Evolutionary conservation across 2,329 filamentous ascomycete species (phyloP).

Genomic region (Neurospora crassa): DNA sequence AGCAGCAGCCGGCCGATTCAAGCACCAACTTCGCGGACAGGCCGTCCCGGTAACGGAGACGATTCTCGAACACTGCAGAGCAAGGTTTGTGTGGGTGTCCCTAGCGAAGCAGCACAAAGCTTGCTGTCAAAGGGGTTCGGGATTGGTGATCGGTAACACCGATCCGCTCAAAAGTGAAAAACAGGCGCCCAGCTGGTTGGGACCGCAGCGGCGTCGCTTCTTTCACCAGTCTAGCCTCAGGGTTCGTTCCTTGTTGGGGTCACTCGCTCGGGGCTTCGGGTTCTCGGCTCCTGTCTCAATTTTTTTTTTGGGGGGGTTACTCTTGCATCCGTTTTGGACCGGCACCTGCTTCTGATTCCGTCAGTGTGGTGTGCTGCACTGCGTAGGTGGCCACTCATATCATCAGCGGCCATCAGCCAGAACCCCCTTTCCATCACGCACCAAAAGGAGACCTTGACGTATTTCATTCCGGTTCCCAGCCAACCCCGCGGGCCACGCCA

Average conservation of each 20-base stretch:
- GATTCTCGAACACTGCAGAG: not conserved
- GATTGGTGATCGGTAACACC: constrained; percentile 4
- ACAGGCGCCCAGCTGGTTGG: constrained; percentile 9
- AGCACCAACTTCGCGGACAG: not conserved
- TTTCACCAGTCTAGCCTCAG: not conserved
- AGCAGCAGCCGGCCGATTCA: constrained; percentile 3
- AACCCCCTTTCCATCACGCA: not conserved
- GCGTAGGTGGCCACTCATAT: not conserved
- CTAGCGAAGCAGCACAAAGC: constrained; percentile 6
- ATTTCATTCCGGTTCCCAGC: not conserved
- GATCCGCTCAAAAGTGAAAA: constrained; percentile 9
- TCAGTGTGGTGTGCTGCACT: not conserved
- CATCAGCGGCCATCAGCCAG: not conserved
- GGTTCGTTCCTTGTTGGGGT: not conserved
- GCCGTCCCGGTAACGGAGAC: not conserved
- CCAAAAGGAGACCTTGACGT: not conserved
- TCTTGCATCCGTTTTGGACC: not conserved
- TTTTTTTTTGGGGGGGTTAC: not conserved
- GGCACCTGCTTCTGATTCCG: not conserved
- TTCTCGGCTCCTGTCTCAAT: not conserved
- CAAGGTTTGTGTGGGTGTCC: constrained; percentile 6
- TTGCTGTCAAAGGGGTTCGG: constrained; percentile 6
- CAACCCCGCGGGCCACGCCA: not conserved
- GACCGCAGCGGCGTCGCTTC: not conserved
- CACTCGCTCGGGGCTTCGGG: not conserved